Percentiles rank a stretch among this genome's conserved stretches.
These are phyloP conservation scores for Afroboletus lepidellus DNA, from an alignment of 1,284 basidiomycete species.

Conservation along the genomic window DNA sequence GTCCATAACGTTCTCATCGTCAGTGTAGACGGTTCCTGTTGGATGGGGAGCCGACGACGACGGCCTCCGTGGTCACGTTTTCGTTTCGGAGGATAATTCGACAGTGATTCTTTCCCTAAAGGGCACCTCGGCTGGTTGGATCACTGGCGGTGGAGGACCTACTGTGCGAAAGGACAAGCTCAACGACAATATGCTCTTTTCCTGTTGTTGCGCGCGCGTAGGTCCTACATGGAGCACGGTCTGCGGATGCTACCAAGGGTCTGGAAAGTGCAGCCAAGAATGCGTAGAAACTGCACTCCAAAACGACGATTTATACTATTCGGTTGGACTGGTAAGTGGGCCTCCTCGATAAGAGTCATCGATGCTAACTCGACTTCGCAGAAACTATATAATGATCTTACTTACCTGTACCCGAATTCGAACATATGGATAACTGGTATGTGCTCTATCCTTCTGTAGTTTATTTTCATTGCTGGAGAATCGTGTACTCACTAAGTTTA, in stretches of 20 bases:
- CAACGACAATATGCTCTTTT: slow-evolving; percentile 89
- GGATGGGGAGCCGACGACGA: slow-evolving; percentile 88
- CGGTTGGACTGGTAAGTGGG: slow-evolving; percentile 55
- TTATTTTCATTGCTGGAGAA: neutral
- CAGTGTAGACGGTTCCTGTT: slow-evolving; percentile 60
- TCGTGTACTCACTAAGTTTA: neutral
- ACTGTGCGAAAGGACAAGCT: slow-evolving; percentile 71
- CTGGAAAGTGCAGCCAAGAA: slow-evolving; percentile 65
- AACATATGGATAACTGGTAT: slow-evolving; percentile 74
- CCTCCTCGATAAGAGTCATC: neutral
- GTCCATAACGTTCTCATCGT: neutral
- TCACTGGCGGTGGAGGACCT: slow-evolving; percentile 70
- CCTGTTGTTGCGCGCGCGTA: slow-evolving; percentile 87
- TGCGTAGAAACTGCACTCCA: slow-evolving; percentile 76
- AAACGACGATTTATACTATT: slow-evolving; percentile 80
- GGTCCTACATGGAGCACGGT: slow-evolving; percentile 85
- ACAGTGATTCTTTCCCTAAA: slow-evolving; percentile 91
- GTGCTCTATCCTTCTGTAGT: neutral
- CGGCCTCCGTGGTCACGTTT: slow-evolving; percentile 88
- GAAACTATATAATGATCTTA: slow-evolving; percentile 80
- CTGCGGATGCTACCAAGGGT: slow-evolving; percentile 76
- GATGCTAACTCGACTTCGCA: slow-evolving; percentile 21
- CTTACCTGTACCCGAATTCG: slow-evolving; percentile 77
- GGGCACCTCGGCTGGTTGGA: slow-evolving; percentile 82
- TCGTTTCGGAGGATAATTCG: slow-evolving; percentile 76